Evolutionary conservation across 2,329 filamentous ascomycete species (phyloP).

Genomic region (Stagonosporopsis rhizophila): DNA sequence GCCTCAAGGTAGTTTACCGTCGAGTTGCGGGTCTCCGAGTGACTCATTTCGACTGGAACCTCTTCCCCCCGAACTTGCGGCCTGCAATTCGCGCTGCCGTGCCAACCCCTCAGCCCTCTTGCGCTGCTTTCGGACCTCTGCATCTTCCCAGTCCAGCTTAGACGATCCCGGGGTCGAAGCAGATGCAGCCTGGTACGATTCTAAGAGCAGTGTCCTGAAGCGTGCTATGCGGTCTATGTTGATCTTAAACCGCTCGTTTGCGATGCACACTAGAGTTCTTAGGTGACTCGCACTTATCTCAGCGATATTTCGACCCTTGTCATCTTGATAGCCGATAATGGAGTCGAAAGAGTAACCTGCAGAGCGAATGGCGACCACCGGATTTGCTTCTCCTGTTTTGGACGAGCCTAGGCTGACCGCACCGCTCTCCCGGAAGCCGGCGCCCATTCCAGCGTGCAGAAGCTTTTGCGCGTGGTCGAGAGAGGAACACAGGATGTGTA

Average conservation of each 20-base stretch:
- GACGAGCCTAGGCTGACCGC: constrained; percentile 68
- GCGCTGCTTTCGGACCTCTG: constrained; percentile 46
- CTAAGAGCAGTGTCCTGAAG: constrained; percentile 64
- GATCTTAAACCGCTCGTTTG: constrained; percentile 76
- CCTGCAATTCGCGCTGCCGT: constrained; percentile 53
- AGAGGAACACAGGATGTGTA: constrained; percentile 84
- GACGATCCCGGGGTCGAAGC: neutral
- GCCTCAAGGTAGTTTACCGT: neutral
- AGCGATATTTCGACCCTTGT: constrained; percentile 50
- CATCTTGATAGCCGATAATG: constrained; percentile 68
- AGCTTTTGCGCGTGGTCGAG: constrained; percentile 76
- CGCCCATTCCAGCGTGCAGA: constrained; percentile 75
- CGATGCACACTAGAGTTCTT: constrained; percentile 68
- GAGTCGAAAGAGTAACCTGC: constrained; percentile 84
- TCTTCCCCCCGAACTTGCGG: neutral
- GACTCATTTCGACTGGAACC: neutral
- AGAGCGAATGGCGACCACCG: constrained; percentile 85
- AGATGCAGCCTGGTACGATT: constrained; percentile 13
- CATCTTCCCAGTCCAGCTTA: constrained; percentile 51
- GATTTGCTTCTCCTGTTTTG: constrained; percentile 57
- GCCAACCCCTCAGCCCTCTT: constrained; percentile 57
- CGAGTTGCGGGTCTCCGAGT: constrained; percentile 4
- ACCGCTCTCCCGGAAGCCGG: constrained; percentile 90
- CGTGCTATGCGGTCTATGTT: constrained; percentile 72
- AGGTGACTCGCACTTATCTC: constrained; percentile 73